Conservation (phyloP, 179 eudicot species). For the Spinacia oleracea region DNA sequence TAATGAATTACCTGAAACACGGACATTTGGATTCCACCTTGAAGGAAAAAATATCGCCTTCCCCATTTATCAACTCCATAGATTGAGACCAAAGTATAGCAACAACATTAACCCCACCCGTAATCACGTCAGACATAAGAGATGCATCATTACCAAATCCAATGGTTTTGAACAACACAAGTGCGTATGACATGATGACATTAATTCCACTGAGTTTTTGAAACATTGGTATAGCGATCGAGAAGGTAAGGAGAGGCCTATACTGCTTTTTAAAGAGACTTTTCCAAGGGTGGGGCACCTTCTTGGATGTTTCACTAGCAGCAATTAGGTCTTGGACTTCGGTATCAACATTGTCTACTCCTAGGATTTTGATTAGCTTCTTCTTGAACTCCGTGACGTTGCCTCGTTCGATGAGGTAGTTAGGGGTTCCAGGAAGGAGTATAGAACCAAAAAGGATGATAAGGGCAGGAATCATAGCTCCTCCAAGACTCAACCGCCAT, state of each 20-base stretch:
- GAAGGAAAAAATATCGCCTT: conserved; percentile 45
- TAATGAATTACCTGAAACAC: conserved; percentile 54
- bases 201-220: conserved; percentile 51
- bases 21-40: conserved; percentile 62
- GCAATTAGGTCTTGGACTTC: conserved; percentile 44
- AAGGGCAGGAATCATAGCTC: conserved; percentile 49
- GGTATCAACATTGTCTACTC: conserved; percentile 34
- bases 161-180: conserved; percentile 47
- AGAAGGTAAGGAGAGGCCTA: conserved; percentile 48
- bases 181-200: conserved; percentile 57
- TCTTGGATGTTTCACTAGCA: conserved; percentile 17
- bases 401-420: conserved; percentile 50
- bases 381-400: conserved; percentile 25
- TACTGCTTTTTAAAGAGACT: conserved; percentile 40
- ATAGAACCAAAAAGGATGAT: too few relatives aligned
- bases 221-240: conserved; percentile 45
- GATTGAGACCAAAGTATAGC: conserved; percentile 45
- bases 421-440: conserved; percentile 46
- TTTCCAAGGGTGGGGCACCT: conserved; percentile 45
- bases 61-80: conserved; percentile 47
- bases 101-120: conserved; percentile 39
- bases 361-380: conserved; percentile 33
- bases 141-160: conserved; percentile 46
- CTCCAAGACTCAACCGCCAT: conserved; percentile 37
- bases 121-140: conserved; percentile 48